These are phyloP conservation scores for Coemansia reversa DNA, from an alignment of 192 early-diverging fungal species.

Conservation along the genomic window DNA sequence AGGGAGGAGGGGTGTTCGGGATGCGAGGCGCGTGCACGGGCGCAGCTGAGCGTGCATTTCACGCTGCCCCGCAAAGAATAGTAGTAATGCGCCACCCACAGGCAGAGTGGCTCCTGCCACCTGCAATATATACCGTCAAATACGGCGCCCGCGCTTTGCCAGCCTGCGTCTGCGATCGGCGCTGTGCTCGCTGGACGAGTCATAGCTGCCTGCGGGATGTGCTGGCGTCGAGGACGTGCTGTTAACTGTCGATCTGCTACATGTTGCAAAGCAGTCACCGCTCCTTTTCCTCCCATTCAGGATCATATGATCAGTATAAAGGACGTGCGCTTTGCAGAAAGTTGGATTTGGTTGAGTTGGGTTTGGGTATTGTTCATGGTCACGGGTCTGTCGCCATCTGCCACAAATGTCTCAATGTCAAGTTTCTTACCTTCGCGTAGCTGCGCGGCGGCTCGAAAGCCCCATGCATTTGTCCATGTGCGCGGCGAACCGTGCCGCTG, in stretches of 20 bases:
- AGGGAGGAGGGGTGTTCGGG: background rate
- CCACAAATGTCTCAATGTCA: background rate
- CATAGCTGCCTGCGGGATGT: slow-evolving; percentile 30
- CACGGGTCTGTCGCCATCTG: background rate
- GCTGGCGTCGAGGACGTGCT: slow-evolving; percentile 46
- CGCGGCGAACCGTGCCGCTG: slow-evolving; percentile 83
- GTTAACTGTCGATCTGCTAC: slow-evolving; percentile 25
- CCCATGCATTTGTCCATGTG: slow-evolving; percentile 94
- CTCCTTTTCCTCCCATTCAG: background rate
- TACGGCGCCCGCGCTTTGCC: slow-evolving; percentile 10
- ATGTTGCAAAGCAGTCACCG: background rate
- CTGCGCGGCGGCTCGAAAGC: slow-evolving; percentile 55
- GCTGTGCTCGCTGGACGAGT: slow-evolving; percentile 50
- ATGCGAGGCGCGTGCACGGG: background rate
- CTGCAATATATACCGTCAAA: background rate
- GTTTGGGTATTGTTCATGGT: background rate
- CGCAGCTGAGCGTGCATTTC: background rate
- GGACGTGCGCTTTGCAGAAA: background rate
- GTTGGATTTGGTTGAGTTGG: background rate
- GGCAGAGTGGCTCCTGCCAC: background rate
- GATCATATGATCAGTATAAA: background rate
- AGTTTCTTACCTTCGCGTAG: slow-evolving; percentile 42
- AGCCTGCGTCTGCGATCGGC: slow-evolving; percentile 28
- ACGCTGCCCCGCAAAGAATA: background rate
- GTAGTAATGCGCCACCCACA: background rate